A percentile compares a stretch with the other conserved stretches of the same genome.
Conservation (phyloP, 2,329 filamentous ascomycete genomes). For the Fusarium bulbicola region DNA sequence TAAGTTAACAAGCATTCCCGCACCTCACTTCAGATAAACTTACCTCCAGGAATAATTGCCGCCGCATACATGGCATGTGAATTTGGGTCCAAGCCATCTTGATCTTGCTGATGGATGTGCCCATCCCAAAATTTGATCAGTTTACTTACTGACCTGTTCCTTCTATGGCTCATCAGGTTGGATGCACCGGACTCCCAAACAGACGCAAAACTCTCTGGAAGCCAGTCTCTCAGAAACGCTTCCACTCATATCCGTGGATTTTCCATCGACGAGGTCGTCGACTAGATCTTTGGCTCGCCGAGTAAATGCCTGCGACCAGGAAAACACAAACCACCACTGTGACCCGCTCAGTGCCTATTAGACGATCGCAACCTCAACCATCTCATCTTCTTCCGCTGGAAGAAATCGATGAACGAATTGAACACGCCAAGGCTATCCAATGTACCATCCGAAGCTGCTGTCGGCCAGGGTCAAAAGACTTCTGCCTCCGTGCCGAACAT, state of each 20-base stretch:
- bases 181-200: conserved; percentile 56
- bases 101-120: conserved; percentile 45
- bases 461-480: background rate
- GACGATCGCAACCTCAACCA: background rate
- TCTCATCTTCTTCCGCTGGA: background rate
- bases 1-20: background rate
- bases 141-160: conserved; percentile 34
- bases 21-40: conserved; percentile 36
- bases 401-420: background rate
- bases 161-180: conserved; percentile 46
- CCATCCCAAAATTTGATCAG: conserved; percentile 49
- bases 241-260: conserved; percentile 36
- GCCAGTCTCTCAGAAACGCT: conserved; percentile 51
- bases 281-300: conserved; percentile 43
- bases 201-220: conserved; percentile 65
- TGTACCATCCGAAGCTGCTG: background rate
- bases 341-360: background rate
- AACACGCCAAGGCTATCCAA: background rate
- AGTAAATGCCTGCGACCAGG: conserved; percentile 51
- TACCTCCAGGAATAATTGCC: conserved; percentile 64
- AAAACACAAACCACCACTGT: background rate
- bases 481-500: background rate
- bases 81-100: conserved; percentile 60
- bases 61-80: conserved; percentile 66
- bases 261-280: conserved; percentile 30